Evolutionary conservation across 345 rosid genomes (phyloP).

Genomic region (Hibiscus mutabilis): DNA sequence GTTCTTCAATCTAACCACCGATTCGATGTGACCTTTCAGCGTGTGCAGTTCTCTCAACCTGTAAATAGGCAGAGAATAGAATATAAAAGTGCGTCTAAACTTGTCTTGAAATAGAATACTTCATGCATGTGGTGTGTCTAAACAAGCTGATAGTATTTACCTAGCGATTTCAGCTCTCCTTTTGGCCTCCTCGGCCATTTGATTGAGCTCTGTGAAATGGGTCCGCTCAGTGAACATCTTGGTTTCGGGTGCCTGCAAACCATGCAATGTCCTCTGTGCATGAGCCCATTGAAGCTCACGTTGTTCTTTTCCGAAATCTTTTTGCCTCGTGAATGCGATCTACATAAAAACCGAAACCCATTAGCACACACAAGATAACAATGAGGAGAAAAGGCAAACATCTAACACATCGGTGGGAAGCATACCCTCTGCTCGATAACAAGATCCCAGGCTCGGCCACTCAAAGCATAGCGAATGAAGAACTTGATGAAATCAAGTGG

Average conservation of each 20-base stretch:
- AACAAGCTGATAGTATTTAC: constrained; percentile 23
- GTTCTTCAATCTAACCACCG: constrained; percentile 86
- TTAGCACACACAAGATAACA: constrained; percentile 9
- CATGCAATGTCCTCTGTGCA: constrained; percentile 95
- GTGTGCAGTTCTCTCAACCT: constrained; percentile 95
- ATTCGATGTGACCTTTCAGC: constrained; percentile 93
- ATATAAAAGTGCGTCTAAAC: neutral
- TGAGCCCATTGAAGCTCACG: constrained; percentile 99
- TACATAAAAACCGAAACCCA: constrained; percentile 20
- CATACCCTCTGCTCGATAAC: constrained; percentile 97
- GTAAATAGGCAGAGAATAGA: constrained; percentile 8
- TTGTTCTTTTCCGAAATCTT: constrained; percentile 98
- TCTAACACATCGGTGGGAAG: neutral
- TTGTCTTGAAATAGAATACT: neutral
- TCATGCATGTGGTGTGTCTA: neutral
- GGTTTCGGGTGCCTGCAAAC: constrained; percentile 85
- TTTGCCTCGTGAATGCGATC: constrained; percentile 97
- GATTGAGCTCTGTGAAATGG: constrained; percentile 81
- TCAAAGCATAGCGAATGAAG: constrained; percentile 81
- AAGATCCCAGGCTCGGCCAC: constrained; percentile 99
- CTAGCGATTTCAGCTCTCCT: constrained; percentile 97
- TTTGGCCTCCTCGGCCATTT: constrained; percentile 97
- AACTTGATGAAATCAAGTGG: constrained; percentile 92
- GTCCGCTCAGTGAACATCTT: constrained; percentile 84
- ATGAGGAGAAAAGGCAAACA: neutral